Conservation (phyloP, 352 stramenopile species). For the Globisporangium mamillatum region DNA sequence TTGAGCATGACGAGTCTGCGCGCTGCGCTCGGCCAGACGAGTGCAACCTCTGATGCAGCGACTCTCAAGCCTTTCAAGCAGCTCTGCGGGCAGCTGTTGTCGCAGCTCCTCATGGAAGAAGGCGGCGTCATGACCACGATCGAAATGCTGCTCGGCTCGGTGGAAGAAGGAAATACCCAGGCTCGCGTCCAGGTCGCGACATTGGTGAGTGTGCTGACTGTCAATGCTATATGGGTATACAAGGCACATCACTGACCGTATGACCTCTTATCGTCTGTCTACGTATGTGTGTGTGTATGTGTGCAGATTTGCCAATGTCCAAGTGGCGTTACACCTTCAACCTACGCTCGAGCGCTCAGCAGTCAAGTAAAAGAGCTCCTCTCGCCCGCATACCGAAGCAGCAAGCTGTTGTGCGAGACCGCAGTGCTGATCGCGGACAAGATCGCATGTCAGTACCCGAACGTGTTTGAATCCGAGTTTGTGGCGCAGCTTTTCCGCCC, state of each 20-base stretch:
- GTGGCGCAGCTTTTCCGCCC: slow-evolving; percentile 53
- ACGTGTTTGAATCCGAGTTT: slow-evolving; percentile 51
- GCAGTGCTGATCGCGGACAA: slow-evolving; percentile 61
- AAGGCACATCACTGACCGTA: background rate
- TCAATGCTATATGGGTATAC: background rate
- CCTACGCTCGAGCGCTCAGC: slow-evolving; percentile 50
- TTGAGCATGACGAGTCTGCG: slow-evolving; percentile 77
- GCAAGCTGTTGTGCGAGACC: slow-evolving; percentile 74
- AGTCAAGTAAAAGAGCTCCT: slow-evolving; percentile 57
- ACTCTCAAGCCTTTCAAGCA: slow-evolving; percentile 53
- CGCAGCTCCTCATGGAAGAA: slow-evolving; percentile 58
- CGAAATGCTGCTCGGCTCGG: slow-evolving; percentile 70
- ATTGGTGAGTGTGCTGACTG: slow-evolving; percentile 28
- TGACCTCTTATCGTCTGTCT: background rate
- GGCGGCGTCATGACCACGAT: slow-evolving; percentile 78
- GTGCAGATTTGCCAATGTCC: slow-evolving; percentile 68
- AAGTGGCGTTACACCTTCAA: slow-evolving; percentile 28
- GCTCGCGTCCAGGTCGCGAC: slow-evolving; percentile 78
- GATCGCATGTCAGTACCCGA: slow-evolving; percentile 38
- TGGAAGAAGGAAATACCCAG: slow-evolving; percentile 85
- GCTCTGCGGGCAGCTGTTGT: slow-evolving; percentile 56
- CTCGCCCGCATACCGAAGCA: slow-evolving; percentile 41
- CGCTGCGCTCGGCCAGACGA: slow-evolving; percentile 53
- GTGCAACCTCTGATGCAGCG: slow-evolving; percentile 3
- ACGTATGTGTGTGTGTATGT: background rate